Conservation (phyloP, 768 basidiomycete species). For the Boletus insuetus region DNA sequence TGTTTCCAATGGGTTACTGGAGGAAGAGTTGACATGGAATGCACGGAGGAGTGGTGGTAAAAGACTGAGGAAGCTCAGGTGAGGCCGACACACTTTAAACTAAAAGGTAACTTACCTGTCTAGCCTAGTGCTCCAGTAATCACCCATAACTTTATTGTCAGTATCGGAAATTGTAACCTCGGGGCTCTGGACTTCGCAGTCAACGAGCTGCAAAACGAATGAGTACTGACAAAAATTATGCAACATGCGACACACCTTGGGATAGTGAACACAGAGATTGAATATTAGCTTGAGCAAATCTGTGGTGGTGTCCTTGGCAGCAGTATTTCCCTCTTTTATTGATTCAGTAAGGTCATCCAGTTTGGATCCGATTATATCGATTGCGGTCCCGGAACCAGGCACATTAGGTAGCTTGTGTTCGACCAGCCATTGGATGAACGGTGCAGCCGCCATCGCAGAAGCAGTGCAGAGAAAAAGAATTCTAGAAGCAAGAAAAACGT, state of each 20-base stretch:
- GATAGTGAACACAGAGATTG: constrained; percentile 79
- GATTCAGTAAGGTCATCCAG: constrained; percentile 53
- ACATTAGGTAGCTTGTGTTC: constrained; percentile 57
- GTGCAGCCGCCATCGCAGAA: constrained; percentile 43
- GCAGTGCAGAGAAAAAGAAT: constrained; percentile 75
- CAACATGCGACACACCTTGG: constrained; percentile 48
- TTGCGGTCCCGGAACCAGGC: constrained; percentile 40
- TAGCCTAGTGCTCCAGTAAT: constrained; percentile 71
- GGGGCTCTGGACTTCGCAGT: constrained; percentile 42
- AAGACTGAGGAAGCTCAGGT: constrained; percentile 36
- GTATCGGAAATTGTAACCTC: constrained; percentile 14
- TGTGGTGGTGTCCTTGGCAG: constrained; percentile 64
- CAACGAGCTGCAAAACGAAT: constrained; percentile 32
- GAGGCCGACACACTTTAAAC: neutral
- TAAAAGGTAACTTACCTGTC: constrained; percentile 52
- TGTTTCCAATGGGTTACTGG: constrained; percentile 60
- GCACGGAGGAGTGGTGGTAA: constrained; percentile 68
- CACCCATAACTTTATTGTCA: constrained; percentile 57
- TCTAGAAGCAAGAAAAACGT: constrained; percentile 71
- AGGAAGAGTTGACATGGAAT: constrained; percentile 62
- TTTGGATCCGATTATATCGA: constrained; percentile 60
- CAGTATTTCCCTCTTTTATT: constrained; percentile 44
- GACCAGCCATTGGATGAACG: constrained; percentile 54
- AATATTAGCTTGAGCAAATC: constrained; percentile 85
- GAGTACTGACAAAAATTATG: neutral